Base-by-base conservation (phyloP, 2,329 filamentous ascomycete species). In the Seiridium cupressi region DNA sequence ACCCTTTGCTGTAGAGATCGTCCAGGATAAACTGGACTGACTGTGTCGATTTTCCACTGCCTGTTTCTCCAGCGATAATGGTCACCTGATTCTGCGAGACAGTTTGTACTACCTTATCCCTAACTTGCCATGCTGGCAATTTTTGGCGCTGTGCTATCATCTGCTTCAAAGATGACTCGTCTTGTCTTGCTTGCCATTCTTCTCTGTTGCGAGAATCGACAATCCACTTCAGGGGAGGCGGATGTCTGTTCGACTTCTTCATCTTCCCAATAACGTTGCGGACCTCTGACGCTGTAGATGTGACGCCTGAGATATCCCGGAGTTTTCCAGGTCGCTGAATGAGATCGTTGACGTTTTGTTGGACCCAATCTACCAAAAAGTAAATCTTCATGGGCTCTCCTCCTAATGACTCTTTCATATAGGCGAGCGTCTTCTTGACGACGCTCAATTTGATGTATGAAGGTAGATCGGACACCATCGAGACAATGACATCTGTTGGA, bases 1-100 rank as follows among this genome's bases (percentile, higher is more conserved):
- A 81, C 6, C 89, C 86, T 51, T 85, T 83, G 62, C 84, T 82
- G 67, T 97, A 96, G 64, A 98, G 79, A 67, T 98, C 92, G 69
- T 99, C 95, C 1, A 99, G 81, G 48, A 99, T 84, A 74, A 98
- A 99, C 73, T 99, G 95, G 40, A 98, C 92, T 2, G 92, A 95
- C 73, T 99, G 95, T 0, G 95, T 98, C 54, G 92, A 97, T 76
- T 99, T 99, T 70, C 95, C 95, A 18, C 92, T 97, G 57, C 95
- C 95, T 3, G 95, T 99, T 76, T 98, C 95, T 66, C 95, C 95
- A 48, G 93, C 96, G 67, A 99, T 95, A 69, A 99, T 97, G 1
- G 92, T 97, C 55, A 99, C 93, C 73, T 97, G 89, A 69, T 94
- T 87, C 4, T 82, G 79, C 47, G 83, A 83, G 54, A 99, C 91